Evolutionary conservation across 129 eudicot species (phyloP).

Genomic region (sunflower (Helianthus annuus)): HanXRQr2.0-SUNRISE NC_035447.2:100333725-100334224

Average conservation of each 20-base stretch:
- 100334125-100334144: conserved; percentile 4
- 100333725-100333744: too few relatives aligned
- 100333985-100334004: background rate
- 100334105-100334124: background rate
- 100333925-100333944: too few relatives aligned
- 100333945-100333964: background rate
- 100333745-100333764: too few relatives aligned
- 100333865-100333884: too few relatives aligned
- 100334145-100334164: background rate
- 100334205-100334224: background rate
- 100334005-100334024: background rate
- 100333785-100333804: too few relatives aligned
- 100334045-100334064: background rate
- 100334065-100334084: conserved; percentile 10
- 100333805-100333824: too few relatives aligned
- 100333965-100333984: background rate
- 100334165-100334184: conserved; percentile 8
- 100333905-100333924: too few relatives aligned
- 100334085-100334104: conserved; percentile 8
- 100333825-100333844: too few relatives aligned
- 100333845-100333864: too few relatives aligned
- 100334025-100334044: too few relatives aligned
- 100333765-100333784: too few relatives aligned
- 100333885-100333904: too few relatives aligned
- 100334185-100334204: background rate